phyloP scores from a whole-genome alignment of 2,329 filamentous ascomycete species.

The Arthrobotrys megalospora region DNA sequence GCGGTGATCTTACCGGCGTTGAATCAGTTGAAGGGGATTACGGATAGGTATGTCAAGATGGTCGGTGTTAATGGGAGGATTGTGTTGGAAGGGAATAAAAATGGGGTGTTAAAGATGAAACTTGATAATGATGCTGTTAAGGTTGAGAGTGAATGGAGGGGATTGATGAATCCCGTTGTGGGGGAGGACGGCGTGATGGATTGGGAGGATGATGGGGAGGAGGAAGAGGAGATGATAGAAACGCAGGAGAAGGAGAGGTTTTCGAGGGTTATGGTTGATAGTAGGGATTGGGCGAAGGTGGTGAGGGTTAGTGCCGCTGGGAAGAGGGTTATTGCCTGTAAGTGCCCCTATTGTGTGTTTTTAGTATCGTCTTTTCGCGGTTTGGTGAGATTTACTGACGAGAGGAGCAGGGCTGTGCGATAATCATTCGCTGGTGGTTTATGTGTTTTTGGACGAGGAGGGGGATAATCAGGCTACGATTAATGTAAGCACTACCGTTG shows the following conservation, averaged over 20 bases:
- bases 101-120: slow-evolving; percentile 84
- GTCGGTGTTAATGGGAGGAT: slow-evolving; percentile 80
- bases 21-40: slow-evolving; percentile 91
- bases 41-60: slow-evolving; percentile 88
- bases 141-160: slow-evolving; percentile 88
- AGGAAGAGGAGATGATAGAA: slow-evolving; percentile 72
- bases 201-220: slow-evolving; percentile 77
- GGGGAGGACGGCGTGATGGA: slow-evolving; percentile 80
- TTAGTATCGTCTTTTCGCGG: slow-evolving; percentile 57
- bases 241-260: slow-evolving; percentile 78
- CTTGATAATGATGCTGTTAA: slow-evolving; percentile 86
- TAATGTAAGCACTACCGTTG: slow-evolving; percentile 26
- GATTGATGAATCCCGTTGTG: slow-evolving; percentile 87
- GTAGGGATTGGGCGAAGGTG: slow-evolving; percentile 94
- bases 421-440: slow-evolving; percentile 84
- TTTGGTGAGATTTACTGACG: slow-evolving; percentile 24
- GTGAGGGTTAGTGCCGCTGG: slow-evolving; percentile 91
- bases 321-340: slow-evolving; percentile 91
- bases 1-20: slow-evolving; percentile 91
- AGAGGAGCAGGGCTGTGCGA: slow-evolving; percentile 76
- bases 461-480: slow-evolving; percentile 78
- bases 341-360: slow-evolving; percentile 64
- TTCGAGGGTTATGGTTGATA: slow-evolving; percentile 92
- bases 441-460: slow-evolving; percentile 82
- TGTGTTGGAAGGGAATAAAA: slow-evolving; percentile 93